These are phyloP conservation scores for Dissophora globulifera DNA, from an alignment of 192 early-diverging fungal genomes.

Conservation along the genomic window DNA sequence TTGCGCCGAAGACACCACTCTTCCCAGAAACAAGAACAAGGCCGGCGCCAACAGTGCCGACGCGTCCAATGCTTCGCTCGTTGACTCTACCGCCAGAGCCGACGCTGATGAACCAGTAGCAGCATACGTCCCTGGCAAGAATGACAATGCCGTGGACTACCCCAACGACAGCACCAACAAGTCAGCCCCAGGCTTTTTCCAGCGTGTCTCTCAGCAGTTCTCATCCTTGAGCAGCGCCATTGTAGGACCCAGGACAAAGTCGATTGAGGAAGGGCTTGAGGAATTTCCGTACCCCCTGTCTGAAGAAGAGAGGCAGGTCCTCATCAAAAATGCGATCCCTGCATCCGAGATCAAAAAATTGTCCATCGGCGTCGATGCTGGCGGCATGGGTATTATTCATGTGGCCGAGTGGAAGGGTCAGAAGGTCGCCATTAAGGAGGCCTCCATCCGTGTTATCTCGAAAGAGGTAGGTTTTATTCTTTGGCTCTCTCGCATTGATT, in stretches of 20 bases:
- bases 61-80: not conserved
- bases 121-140: not conserved
- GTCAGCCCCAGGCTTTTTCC: not conserved
- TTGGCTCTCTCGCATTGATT: too few species aligned
- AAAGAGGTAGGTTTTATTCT: conserved; percentile 29
- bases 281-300: conserved; percentile 14
- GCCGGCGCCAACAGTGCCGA: not conserved
- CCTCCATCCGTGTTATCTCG: conserved; percentile 24
- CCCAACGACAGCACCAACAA: not conserved
- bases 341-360: conserved; percentile 39
- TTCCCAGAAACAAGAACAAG: not conserved
- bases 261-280: conserved; percentile 33
- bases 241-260: not conserved
- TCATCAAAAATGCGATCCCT: conserved; percentile 28
- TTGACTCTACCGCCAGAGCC: not conserved
- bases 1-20: conserved; percentile 26
- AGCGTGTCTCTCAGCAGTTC: conserved; percentile 6
- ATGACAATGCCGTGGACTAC: not conserved
- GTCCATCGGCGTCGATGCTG: conserved; percentile 43
- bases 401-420: conserved; percentile 40
- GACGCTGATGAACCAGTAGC: not conserved
- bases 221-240: not conserved
- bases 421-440: conserved; percentile 50
- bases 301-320: conserved; percentile 15
- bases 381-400: conserved; percentile 48